Evolutionary conservation across 2,329 filamentous ascomycete genomes (phyloP).

Genomic region (Xylaria hypoxylon): DNA sequence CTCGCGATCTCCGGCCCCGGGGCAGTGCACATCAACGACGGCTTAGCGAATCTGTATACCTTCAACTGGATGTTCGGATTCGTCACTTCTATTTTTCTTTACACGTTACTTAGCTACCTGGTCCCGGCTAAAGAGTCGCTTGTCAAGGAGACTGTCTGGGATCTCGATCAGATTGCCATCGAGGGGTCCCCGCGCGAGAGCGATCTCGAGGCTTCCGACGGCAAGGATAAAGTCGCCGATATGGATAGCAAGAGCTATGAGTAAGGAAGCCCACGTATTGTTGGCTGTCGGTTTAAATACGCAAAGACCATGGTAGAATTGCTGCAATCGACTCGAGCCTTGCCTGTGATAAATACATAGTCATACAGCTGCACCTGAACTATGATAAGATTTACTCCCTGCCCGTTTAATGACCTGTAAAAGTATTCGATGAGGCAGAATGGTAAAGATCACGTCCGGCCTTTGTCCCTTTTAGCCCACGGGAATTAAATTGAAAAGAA

Average conservation of each 20-base stretch:
- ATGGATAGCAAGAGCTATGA: neutral
- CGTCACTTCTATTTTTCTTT: constrained; percentile 65
- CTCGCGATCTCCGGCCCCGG: constrained; percentile 54
- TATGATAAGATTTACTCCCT: no score
- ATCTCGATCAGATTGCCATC: constrained; percentile 46
- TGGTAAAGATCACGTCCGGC: neutral
- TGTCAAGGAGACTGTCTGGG: constrained; percentile 56
- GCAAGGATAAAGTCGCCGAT: constrained; percentile 8
- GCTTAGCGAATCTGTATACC: constrained; percentile 66
- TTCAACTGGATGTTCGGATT: constrained; percentile 77
- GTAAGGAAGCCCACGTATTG: neutral
- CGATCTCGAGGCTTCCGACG: constrained; percentile 32
- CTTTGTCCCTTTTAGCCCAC: neutral
- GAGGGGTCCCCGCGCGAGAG: constrained; percentile 40
- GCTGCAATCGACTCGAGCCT: neutral
- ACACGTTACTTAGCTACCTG: constrained; percentile 60
- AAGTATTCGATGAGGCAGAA: neutral
- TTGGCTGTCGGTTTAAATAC: neutral
- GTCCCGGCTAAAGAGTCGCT: constrained; percentile 64
- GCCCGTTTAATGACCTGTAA: no score
- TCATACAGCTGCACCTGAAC: neutral
- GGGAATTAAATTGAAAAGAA: neutral
- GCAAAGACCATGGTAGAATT: neutral
- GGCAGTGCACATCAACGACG: constrained; percentile 52
- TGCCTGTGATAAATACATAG: neutral